Evolutionary conservation across 345 rosid species (phyloP), one percentile per base, ranked within the genome.

Genomic region (Populus pruinosa): DNA sequence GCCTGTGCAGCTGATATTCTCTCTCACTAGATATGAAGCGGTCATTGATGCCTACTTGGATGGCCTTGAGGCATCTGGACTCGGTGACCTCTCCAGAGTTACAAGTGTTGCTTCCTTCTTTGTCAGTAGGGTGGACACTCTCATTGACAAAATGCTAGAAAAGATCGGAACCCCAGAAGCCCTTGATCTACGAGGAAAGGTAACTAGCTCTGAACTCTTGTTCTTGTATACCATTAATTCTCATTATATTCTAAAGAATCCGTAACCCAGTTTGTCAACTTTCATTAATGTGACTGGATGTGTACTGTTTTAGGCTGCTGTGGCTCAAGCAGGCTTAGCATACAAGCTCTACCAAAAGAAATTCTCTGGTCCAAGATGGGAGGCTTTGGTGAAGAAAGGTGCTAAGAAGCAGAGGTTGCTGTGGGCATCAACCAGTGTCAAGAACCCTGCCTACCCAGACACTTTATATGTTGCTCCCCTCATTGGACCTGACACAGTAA

Each of bases 21-120:
- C 99, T 33, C 83, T 96, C 53, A 85, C 93, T 4, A 87, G 98
- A 88, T 96, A 96, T 71, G 98, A 96, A 82, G 97, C 92, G 38
- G 97, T 96, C 70, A 90, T 96, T 21, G 99, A 96, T 90, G 97
- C 99, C 71, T 96, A 96, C 78, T 83, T 96, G 90, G 98, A 96
- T 87, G 99, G 99, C 76, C 99, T 96, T 12, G 99, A 96, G 87
- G 94, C 96, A 17, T 96, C 98, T 80, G 97, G 97, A 72, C 87
- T 93, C 55, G 82, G 80, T 83, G 98, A 96, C 81, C 97, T 96
- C 85, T 96, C 98, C 16, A 92, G 86, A 85, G 96, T 96, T 75
- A 96, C 97, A 17, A 93, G 99, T 81, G 99, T 93, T 80, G 99
- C 99, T 53, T 93, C 99, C 77, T 96, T 96, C 88, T 96, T 93